Evolutionary conservation across 2,329 filamentous ascomycete genomes (phyloP), one percentile per base, ranked within the genome.

Genomic region (Ophiostoma piceae): DNA sequence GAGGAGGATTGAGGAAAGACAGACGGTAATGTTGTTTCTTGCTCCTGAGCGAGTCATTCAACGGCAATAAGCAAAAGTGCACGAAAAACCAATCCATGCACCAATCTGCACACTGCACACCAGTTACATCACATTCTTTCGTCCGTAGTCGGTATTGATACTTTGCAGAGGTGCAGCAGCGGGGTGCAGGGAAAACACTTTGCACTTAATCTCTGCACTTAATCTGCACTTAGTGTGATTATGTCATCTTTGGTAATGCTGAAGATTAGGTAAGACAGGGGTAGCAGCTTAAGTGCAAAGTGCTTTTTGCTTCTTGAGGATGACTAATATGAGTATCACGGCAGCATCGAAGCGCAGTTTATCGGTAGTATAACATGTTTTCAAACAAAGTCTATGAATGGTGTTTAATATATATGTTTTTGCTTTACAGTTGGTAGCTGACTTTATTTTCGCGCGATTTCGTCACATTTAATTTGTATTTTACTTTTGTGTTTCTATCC

Each of bases 171-270:
- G 4, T 7, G 2, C 47, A 6, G 6, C 57, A 32, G 57, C 57
- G 57, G 57, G 57, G 57, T 60, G 57, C 22, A 11, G 57, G 57
- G 32, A 62, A 62, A 62, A 26, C 57, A 62, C 57, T 62, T 62
- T 16, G 22, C 51, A 57, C 51, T 57, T 57, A 32, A 62, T 62
- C 57, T 62, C 57, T 62, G 26, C 39, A 11, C 39, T 41, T 11
- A 41, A 41, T 41, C 39, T 41, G 57, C 26, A 62, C 57, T 62
- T 62, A 32, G 14, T 9, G 1, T 62, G 57, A 62, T 62, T 62
- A 62, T 62, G 57, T 62, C 32, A 62, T 62, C 16, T 35, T 32
- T 1, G 9, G 22, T 57, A 47, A n/a, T 16, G 9, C 11, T 57
- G 51, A 26, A 57, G 51, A 26, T 57, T 12, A 26, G 51, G 19